Conservation (phyloP, 345 rosid species). For the Aurinia saxatilis region DNA sequence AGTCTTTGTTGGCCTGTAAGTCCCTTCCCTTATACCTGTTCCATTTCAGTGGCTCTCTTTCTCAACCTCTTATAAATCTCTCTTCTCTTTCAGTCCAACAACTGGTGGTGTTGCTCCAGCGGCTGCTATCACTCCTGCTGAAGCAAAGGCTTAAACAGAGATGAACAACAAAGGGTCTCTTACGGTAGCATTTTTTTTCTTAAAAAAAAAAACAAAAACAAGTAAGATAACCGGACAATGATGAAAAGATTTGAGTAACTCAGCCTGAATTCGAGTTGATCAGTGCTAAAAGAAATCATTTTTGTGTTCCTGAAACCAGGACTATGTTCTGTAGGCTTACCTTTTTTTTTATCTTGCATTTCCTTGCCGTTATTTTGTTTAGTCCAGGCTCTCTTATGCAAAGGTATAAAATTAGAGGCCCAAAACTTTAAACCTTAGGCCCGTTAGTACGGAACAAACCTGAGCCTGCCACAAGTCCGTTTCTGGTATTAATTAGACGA, state of each 20-base stretch:
- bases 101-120: slow-evolving; percentile 84
- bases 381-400: too few species aligned
- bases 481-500: too few species aligned
- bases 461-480: too few species aligned
- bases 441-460: too few species aligned
- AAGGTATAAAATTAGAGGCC: too few species aligned
- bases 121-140: slow-evolving; percentile 32
- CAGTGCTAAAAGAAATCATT: slow-evolving; percentile 1
- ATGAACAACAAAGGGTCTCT: slow-evolving; percentile 1
- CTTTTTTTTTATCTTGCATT: neutral
- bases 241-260: slow-evolving; percentile 11
- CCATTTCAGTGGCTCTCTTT: too few species aligned
- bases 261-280: slow-evolving; percentile 6
- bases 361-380: neutral
- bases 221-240: slow-evolving; percentile 7
- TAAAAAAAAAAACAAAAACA: slow-evolving; percentile 11
- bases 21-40: slow-evolving; percentile 3
- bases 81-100: slow-evolving; percentile 60
- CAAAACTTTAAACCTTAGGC: too few species aligned
- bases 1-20: slow-evolving; percentile 97
- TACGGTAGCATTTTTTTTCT: slow-evolving; percentile 23
- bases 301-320: neutral
- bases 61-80: neutral
- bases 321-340: neutral
- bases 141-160: slow-evolving; percentile 13